Evolutionary conservation across 192 early-diverging fungal species (phyloP), one percentile per base, ranked within the genome.

Genomic region (Backusella westeae): DNA sequence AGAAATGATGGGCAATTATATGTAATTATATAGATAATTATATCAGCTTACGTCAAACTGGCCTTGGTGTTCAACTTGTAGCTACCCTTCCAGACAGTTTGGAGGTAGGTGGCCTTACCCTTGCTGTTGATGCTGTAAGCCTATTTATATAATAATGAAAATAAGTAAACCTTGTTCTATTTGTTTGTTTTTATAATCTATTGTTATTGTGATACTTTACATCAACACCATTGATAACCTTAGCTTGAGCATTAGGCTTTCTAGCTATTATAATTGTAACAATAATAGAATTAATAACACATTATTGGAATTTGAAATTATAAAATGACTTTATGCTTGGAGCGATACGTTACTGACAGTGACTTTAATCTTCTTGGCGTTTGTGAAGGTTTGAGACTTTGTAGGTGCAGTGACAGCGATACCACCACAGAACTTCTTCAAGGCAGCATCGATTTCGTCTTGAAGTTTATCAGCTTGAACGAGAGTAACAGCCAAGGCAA

Each of bases 401-500:
- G 71, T 75, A 35, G 80, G 80, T 34, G 71, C 71, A 42, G 71
- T 71, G 46, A 81, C 42, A 59, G 75, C 73, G 17, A 81, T 77
- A 78, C 80, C 80, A 35, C 76, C 68, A 71, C 80, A 81, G 67
- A 81, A 81, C 42, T 81, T 81, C 68, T 81, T 77, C 15, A 63
- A 66, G 12, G 80, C 80, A 59, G 66, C 56, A 69, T 81, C 76
- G 8, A 81, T 81, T 71, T 81, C 12, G 65, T 81, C 80, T 36
- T 77, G 73, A 35, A 81, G 65, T 44, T 32, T 34, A 46, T 76
- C 80, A 53, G 76, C 80, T n/a, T 70, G 68, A 44, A 74, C 80
- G 49, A 81, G 44, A 14, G 69, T 70, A 44, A 44, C 42, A 12
- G 56, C 56, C 56, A 63, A 63, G 26, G 71, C 34, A n/a, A 44